Conservation (phyloP, 2,329 filamentous ascomycete genomes). For the Aspergillus alliaceus region DNA sequence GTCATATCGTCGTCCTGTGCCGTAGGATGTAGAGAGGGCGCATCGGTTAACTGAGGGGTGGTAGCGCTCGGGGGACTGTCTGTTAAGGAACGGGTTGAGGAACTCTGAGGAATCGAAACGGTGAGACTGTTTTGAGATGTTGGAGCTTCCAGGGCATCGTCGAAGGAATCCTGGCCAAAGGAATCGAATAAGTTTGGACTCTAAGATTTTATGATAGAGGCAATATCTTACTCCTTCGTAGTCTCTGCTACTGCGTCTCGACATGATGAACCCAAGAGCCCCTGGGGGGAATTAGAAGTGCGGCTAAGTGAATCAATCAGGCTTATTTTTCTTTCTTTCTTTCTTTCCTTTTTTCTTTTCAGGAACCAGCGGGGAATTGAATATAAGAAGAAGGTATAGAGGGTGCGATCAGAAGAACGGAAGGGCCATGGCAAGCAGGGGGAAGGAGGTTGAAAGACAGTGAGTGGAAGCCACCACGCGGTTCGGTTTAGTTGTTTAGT, state of each 20-base stretch:
- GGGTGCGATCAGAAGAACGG: constrained; percentile 4
- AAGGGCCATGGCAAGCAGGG: constrained; percentile 19
- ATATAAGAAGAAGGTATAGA: not conserved
- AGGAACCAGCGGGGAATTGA: not conserved
- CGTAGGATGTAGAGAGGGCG: constrained; percentile 28
- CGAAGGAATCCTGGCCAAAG: constrained; percentile 68
- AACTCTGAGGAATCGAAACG: constrained; percentile 35
- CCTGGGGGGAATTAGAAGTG: constrained; percentile 11
- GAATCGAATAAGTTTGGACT: constrained; percentile 3
- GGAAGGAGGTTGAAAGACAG: constrained; percentile 5
- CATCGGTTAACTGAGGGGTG: constrained; percentile 38
- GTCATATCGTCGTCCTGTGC: constrained; percentile 24
- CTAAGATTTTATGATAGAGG: not conserved
- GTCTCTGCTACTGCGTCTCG: constrained; percentile 42
- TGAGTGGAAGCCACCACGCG: constrained; percentile 8
- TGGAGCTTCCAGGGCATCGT: constrained; percentile 66
- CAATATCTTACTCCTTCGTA: constrained; percentile 41
- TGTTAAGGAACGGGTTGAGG: constrained; percentile 64
- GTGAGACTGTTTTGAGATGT: constrained; percentile 27
- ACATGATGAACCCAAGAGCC: constrained; percentile 23
- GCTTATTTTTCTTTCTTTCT: too few species aligned
- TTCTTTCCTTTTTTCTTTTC: too few species aligned
- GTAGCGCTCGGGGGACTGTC: constrained; percentile 43
- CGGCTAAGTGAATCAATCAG: too few species aligned
- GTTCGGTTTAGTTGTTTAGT: constrained; percentile 1